A percentile compares a stretch with the other conserved stretches of the same genome.
These are phyloP conservation scores for Neonectria faginata DNA, from an alignment of 2,329 filamentous ascomycete genomes.

Conservation along the genomic window DNA sequence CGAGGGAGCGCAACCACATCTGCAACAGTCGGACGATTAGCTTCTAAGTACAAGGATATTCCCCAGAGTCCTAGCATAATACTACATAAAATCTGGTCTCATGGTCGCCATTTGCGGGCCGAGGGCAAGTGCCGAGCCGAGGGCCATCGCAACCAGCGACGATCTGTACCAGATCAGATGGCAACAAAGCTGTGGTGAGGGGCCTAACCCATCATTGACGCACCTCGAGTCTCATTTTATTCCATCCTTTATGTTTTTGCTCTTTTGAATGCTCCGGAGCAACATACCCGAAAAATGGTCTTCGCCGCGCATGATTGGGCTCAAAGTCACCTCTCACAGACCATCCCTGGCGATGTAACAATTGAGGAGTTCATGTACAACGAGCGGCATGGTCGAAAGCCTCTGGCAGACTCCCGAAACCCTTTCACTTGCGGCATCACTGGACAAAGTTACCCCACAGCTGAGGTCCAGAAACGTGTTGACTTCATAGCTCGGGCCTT, in stretches of 20 bases:
- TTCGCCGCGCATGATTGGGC: not conserved
- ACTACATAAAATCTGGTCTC: not conserved
- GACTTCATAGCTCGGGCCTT: constrained; percentile 1
- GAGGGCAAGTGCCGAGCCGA: not conserved
- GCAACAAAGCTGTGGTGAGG: no score
- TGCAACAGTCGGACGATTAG: not conserved
- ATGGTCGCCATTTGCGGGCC: not conserved
- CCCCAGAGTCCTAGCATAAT: not conserved
- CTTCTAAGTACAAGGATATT: not conserved
- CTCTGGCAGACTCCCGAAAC: not conserved
- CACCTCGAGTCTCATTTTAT: no score
- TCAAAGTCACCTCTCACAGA: not conserved
- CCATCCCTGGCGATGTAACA: not conserved
- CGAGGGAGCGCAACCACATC: not conserved
- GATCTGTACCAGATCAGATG: not conserved
- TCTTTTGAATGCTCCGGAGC: no score
- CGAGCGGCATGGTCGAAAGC: not conserved
- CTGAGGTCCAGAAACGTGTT: not conserved
- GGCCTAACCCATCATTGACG: no score
- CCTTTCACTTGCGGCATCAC: constrained; percentile 7
- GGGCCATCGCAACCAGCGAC: not conserved
- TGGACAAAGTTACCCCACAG: not conserved
- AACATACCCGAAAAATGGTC: no score
- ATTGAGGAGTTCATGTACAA: constrained; percentile 12
- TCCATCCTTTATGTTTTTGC: no score